Percentiles rank a stretch among this genome's conserved stretches.
These are phyloP conservation scores for Cryptomeria japonica DNA, from an alignment of 75 land plant species.

Conservation along the genomic window DNA sequence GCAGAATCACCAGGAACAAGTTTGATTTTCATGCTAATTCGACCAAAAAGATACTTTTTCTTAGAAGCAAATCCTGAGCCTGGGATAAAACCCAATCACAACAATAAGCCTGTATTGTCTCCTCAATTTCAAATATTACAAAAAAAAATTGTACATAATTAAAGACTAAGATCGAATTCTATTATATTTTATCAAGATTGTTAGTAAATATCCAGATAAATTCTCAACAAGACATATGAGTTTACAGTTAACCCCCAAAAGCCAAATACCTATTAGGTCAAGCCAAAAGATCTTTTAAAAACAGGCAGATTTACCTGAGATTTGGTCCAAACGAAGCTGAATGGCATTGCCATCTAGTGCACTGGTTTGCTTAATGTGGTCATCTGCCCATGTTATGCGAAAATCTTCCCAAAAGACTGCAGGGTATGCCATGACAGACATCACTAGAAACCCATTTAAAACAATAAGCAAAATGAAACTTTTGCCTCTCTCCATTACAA, in stretches of 20 bases:
- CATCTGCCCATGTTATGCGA: constrained; percentile 43
- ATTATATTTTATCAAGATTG: too few relatives aligned
- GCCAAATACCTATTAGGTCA: not conserved
- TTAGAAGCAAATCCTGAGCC: constrained; percentile 73
- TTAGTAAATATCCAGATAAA: not conserved
- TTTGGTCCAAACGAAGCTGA: constrained; percentile 55
- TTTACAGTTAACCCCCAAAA: not conserved
- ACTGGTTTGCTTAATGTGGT: constrained; percentile 37
- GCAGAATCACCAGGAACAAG: constrained; percentile 70
- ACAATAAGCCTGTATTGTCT: too few relatives aligned
- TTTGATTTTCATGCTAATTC: constrained; percentile 71
- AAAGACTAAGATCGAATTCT: too few relatives aligned
- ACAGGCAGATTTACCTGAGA: constrained; percentile 31
- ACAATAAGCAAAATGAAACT: not conserved
- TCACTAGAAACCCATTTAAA: not conserved
- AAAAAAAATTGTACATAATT: too few relatives aligned
- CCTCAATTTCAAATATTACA: too few relatives aligned
- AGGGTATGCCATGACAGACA: constrained; percentile 17
- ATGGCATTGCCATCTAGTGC: constrained; percentile 35
- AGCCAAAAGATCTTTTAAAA: not conserved
- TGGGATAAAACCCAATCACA: constrained; percentile 8
- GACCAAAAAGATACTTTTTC: constrained; percentile 50
- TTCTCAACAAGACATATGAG: not conserved
- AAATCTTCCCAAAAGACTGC: constrained; percentile 57
- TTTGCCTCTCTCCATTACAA: not conserved